These are phyloP conservation scores for Zygosaccharomyces pseudobailii DNA, from an alignment of 1,139 yeast species.

Conservation along the genomic window DNA sequence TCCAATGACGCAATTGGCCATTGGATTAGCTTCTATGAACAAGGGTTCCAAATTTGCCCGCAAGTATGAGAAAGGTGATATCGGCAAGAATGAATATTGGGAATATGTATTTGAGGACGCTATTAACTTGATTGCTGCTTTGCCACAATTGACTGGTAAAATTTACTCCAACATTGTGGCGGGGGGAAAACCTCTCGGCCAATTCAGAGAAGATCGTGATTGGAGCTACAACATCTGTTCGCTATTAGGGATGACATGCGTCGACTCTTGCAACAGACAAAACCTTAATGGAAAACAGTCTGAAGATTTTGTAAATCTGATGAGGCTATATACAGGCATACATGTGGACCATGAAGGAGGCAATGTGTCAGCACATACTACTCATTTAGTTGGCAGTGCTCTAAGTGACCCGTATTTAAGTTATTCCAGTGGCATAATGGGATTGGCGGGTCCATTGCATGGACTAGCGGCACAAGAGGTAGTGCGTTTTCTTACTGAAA, in stretches of 20 bases:
- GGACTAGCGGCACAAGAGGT: conserved; percentile 99
- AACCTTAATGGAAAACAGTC: conserved; percentile 35
- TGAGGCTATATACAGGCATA: conserved; percentile 89
- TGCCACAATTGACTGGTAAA: conserved; percentile 90
- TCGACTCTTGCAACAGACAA: conserved; percentile 47
- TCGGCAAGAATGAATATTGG: conserved; percentile 86
- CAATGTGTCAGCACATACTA: conserved; percentile 95
- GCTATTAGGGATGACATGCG: conserved; percentile 66
- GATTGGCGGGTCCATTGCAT: conserved; percentile 97
- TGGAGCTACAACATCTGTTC: conserved; percentile 86
- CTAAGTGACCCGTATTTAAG: conserved; percentile 90
- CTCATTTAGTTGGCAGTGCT: conserved; percentile 95
- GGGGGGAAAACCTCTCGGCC: conserved; percentile 70
- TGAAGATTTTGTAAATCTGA: conserved; percentile 64
- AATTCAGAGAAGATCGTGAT: conserved; percentile 66
- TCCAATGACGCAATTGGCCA: conserved; percentile 97
- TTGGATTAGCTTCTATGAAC: conserved; percentile 88
- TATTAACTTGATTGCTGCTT: conserved; percentile 81
- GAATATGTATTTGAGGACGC: conserved; percentile 87
- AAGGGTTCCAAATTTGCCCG: conserved; percentile 85
- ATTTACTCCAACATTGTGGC: conserved; percentile 88
- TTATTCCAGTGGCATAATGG: conserved; percentile 91
- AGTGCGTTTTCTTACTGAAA: conserved; percentile 83
- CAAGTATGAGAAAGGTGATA: conserved; percentile 79
- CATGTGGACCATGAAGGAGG: conserved; percentile 99